A percentile compares a stretch with the other conserved stretches of the same genome.
Conservation (phyloP, 2,329 filamentous ascomycete genomes). For the Lachnellula subtilissima region DNA sequence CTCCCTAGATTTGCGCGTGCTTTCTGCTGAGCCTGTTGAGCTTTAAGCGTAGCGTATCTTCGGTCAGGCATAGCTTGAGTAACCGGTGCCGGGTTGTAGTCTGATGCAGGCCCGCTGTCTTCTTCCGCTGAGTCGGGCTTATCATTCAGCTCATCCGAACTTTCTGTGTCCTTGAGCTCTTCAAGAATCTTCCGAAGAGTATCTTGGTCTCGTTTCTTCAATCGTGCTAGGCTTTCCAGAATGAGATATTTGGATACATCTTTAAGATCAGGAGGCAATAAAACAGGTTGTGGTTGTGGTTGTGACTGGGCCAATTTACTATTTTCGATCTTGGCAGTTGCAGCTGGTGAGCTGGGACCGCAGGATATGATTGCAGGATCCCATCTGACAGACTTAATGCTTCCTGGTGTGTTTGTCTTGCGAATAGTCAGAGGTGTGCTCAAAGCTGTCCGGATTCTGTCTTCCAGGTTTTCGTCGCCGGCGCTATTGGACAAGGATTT, state of each 20-base stretch:
- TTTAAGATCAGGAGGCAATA: not conserved
- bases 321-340: not conserved
- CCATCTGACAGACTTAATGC: slow-evolving; percentile 21
- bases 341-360: not conserved
- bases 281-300: not conserved
- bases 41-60: slow-evolving; percentile 5
- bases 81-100: slow-evolving; percentile 13
- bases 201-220: slow-evolving; percentile 17
- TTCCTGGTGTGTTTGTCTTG: slow-evolving; percentile 1
- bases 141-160: slow-evolving; percentile 8
- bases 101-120: not conserved
- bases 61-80: slow-evolving; percentile 17
- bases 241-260: slow-evolving; percentile 7
- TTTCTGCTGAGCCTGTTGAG: slow-evolving; percentile 3
- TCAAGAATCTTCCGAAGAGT: slow-evolving; percentile 18
- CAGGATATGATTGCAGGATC: slow-evolving; percentile 19
- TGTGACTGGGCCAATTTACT: no score
- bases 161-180: slow-evolving; percentile 15
- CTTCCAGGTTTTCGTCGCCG: slow-evolving; percentile 5
- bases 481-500: not conserved
- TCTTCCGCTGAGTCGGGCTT: not conserved
- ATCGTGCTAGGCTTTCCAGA: slow-evolving; percentile 13
- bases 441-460: slow-evolving; percentile 11
- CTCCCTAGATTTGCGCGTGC: not conserved
- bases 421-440: not conserved